Evolutionary conservation across 2,329 filamentous ascomycete genomes (phyloP).

Genomic region (Arachnomyces sp.): DNA sequence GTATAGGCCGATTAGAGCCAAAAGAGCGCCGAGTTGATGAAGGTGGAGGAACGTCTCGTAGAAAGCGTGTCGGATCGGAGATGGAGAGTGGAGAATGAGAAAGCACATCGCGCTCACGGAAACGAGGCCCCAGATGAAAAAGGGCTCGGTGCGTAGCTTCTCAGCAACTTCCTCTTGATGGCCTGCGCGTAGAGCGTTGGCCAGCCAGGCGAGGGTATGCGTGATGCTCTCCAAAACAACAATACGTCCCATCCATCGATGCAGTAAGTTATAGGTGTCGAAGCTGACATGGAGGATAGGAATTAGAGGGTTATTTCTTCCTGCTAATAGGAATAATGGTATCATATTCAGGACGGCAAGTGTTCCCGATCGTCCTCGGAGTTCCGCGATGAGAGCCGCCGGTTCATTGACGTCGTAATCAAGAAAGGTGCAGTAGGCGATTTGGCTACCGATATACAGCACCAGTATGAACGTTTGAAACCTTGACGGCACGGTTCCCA

Average conservation of each 20-base stretch:
- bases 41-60: conserved; percentile 42
- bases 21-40: conserved; percentile 37
- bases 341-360: conserved; percentile 86
- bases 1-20: conserved; percentile 38
- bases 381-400: conserved; percentile 61
- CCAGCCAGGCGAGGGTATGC: conserved; percentile 68
- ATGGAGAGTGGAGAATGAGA: conserved; percentile 37
- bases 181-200: conserved; percentile 60
- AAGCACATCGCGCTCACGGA: conserved; percentile 34
- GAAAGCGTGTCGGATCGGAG: conserved; percentile 37
- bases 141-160: conserved; percentile 29
- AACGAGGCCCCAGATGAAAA: conserved; percentile 39
- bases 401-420: conserved; percentile 36
- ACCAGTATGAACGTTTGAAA: conserved; percentile 63
- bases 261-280: conserved; percentile 88
- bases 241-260: conserved; percentile 73
- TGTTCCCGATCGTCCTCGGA: conserved; percentile 77
- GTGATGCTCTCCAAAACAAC: conserved; percentile 61
- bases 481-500: conserved; percentile 71
- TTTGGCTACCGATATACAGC: conserved; percentile 62
- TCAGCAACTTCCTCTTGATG: conserved; percentile 52
- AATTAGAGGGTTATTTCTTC: conserved; percentile 90
- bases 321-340: conserved; percentile 77
- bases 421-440: conserved; percentile 58
- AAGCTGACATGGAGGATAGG: conserved; percentile 75